phyloP scores from a whole-genome alignment of 306 rosid species.

The Vicia faba region DNA sequence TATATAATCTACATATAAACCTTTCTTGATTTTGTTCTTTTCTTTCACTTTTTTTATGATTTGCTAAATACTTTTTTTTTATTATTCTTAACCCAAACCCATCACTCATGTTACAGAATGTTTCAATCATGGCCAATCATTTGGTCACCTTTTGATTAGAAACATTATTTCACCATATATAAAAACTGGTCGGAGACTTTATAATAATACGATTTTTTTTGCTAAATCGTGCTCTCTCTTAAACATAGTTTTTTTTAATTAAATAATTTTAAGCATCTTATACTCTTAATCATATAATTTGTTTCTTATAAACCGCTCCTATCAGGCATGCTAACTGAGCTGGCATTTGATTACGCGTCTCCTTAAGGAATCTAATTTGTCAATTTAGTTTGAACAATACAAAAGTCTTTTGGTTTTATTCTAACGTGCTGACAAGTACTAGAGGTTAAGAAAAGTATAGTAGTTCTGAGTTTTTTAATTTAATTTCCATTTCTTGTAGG shows the following conservation, averaged over 20 bases:
- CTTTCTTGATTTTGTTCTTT: conserved; percentile 32
- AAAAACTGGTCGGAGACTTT: conserved; percentile 40
- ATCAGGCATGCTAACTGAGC: conserved; percentile 45
- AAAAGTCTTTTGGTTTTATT: conserved; percentile 48
- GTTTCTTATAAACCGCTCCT: conserved; percentile 24
- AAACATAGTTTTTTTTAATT: not conserved
- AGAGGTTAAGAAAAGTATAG: conserved; percentile 23
- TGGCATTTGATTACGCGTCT: conserved; percentile 49
- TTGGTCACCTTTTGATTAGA: conserved; percentile 43
- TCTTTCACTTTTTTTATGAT: conserved; percentile 2
- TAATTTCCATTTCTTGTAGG: not conserved
- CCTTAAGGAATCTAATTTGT: conserved; percentile 46
- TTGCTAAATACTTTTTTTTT: conserved; percentile 8
- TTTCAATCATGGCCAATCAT: conserved; percentile 57
- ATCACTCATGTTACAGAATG: conserved; percentile 43
- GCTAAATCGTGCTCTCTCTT: conserved; percentile 18
- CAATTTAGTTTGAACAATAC: conserved; percentile 50
- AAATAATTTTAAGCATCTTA: conserved; percentile 2
- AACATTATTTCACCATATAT: conserved; percentile 35
- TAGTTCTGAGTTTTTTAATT: conserved; percentile 6
- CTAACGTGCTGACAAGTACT: conserved; percentile 62
- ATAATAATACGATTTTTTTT: not conserved
- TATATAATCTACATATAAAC: conserved; percentile 5
- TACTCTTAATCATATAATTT: conserved; percentile 6
- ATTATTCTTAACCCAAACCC: conserved; percentile 33